phyloP scores from a whole-genome alignment of 768 basidiomycete genomes.

The Tulasnella sp. region DNA sequence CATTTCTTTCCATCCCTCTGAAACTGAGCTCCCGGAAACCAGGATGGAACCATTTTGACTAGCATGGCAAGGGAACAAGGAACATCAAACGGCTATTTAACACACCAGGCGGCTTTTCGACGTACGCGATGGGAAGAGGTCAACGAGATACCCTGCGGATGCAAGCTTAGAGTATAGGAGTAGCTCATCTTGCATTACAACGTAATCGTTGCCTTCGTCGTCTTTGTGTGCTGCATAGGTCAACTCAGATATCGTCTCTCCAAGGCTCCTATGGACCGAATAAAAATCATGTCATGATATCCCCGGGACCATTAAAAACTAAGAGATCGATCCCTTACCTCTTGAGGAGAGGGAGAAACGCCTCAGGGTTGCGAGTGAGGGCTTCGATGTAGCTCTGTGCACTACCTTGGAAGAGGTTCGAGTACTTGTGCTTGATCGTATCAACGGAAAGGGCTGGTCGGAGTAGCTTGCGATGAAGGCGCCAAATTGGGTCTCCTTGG shows the following conservation, averaged over 20 bases:
- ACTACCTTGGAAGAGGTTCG: background rate
- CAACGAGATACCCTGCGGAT: background rate
- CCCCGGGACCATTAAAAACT: background rate
- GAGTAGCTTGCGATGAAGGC: background rate
- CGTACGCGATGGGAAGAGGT: background rate
- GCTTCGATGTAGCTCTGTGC: background rate
- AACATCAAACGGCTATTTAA: background rate
- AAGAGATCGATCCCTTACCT: background rate
- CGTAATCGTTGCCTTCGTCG: background rate
- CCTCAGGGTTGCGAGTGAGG: background rate
- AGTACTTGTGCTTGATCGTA: background rate
- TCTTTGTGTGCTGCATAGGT: background rate
- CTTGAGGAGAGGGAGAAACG: background rate
- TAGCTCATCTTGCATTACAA: background rate
- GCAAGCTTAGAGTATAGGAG: background rate
- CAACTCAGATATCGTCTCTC: background rate
- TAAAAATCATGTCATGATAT: background rate
- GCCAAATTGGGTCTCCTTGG: background rate
- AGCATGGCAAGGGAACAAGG: background rate
- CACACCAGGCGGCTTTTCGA: background rate
- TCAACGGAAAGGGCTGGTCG: background rate
- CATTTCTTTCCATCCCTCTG: background rate
- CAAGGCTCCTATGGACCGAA: background rate
- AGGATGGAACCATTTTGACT: constrained; percentile 13
- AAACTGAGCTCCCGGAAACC: constrained; percentile 14